Base-by-base conservation (phyloP, 345 rosid species). In the Eutrema japonicum region DNA sequence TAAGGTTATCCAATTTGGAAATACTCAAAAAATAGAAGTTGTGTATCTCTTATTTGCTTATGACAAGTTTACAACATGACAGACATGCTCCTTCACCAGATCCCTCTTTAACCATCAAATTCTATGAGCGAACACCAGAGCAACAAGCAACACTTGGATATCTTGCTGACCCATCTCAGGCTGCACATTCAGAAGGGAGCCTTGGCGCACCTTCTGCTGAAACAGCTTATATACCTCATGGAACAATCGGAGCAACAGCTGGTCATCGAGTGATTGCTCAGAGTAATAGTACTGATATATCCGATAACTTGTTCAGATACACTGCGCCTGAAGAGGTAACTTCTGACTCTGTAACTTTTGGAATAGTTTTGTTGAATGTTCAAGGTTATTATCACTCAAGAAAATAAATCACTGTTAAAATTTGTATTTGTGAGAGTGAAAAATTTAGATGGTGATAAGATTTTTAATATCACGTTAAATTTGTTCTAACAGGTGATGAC, bases 241-340 rank as follows among this genome's bases (percentile, higher is more conserved):
- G 98, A 72, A 79, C 92, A 33, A 79, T 91, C 42, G 98, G 98
- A 79, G 95, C 97, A 61, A 82, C 75, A 49, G 90, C 88, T 54
- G 91, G 96, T 64, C 98, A 89, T 50, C 86, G 88, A 37, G 92
- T 93, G 12, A 91, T 94, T 81, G 97, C 96, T 52, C 98, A 89
- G 73, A 89, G 92, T 78, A 89, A 85, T 66, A 88, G 82, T 82
- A 84, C 88, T 46, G 96, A 87, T 61, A 87, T 93, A 50, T 83
- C 96, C 0, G 97, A 91, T 18, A 84, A 89, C 77, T 80, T 91
- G 70, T 91, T 83, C 66, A 84, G 87, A 36, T 94, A 94, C 81
- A 38, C 86, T 71, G 89, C 97, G 14, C 98, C 98, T 11, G 97
- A 94, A 82, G 98, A 91, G 85, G 98, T 87, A 72, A 58, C 75